phyloP scores from a whole-genome alignment of 768 basidiomycete genomes.

The Naganishia kalamii region DNA sequence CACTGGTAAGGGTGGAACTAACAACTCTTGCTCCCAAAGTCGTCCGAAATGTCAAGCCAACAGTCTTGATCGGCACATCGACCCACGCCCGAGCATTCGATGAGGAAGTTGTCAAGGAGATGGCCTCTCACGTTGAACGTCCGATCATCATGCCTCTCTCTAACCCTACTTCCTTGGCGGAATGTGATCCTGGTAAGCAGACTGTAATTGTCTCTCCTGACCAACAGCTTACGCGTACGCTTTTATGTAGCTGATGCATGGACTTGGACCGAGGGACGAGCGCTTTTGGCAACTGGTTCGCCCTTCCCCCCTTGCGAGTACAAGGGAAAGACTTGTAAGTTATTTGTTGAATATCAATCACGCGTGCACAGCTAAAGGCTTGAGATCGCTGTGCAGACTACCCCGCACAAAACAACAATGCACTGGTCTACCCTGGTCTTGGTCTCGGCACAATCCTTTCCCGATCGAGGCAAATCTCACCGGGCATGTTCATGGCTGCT shows the following conservation, averaged over 20 bases:
- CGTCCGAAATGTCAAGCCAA: constrained; percentile 66
- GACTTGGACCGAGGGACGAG: constrained; percentile 69
- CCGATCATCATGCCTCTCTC: constrained; percentile 68
- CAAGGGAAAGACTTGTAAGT: constrained; percentile 24
- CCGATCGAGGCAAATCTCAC: constrained; percentile 61
- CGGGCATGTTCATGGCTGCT: constrained; percentile 79
- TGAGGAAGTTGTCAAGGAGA: constrained; percentile 56
- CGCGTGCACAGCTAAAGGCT: background rate
- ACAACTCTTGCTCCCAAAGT: constrained; percentile 41
- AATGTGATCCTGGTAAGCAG: constrained; percentile 47
- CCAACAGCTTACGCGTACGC: background rate
- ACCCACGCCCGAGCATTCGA: constrained; percentile 72
- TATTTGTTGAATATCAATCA: background rate
- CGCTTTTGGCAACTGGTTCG: constrained; percentile 74
- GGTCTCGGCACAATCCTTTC: constrained; percentile 72
- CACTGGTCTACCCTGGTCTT: constrained; percentile 68
- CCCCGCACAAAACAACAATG: constrained; percentile 26
- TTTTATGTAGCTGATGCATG: constrained; percentile 17
- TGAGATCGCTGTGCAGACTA: background rate
- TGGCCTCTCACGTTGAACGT: constrained; percentile 63
- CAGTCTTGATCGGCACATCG: constrained; percentile 76
- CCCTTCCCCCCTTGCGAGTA: constrained; percentile 59
- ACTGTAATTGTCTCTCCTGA: background rate
- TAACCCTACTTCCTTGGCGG: constrained; percentile 72
- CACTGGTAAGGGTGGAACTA: background rate